Evolutionary conservation across 768 basidiomycete species (phyloP).

Genomic region (Hebeloma cylindrosporum): DNA sequence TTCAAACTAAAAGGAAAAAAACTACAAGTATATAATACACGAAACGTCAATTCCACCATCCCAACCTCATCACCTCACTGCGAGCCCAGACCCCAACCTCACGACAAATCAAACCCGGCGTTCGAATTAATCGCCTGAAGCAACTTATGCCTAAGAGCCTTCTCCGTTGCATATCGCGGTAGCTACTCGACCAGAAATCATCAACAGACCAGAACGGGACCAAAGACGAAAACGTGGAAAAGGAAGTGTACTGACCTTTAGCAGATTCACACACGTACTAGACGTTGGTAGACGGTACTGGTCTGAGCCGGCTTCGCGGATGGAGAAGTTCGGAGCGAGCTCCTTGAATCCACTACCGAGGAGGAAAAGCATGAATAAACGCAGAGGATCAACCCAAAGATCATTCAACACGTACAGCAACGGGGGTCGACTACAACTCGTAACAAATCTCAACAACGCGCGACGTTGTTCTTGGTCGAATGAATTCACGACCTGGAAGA

Average conservation of each 20-base stretch:
- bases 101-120: constrained; percentile 94
- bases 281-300: constrained; percentile 68
- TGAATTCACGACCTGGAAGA: constrained; percentile 63
- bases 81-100: too few relatives aligned
- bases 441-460: constrained; percentile 84
- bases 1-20: too few relatives aligned
- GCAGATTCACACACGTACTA: constrained; percentile 88
- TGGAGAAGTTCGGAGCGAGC: constrained; percentile 84
- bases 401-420: constrained; percentile 78
- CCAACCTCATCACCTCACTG: too few relatives aligned
- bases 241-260: constrained; percentile 58
- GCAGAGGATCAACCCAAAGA: too few relatives aligned
- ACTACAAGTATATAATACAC: not conserved
- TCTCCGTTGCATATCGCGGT: constrained; percentile 66
- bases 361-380: too few relatives aligned
- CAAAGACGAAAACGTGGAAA: not conserved
- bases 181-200: constrained; percentile 43
- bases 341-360: constrained; percentile 84
- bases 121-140: constrained; percentile 84
- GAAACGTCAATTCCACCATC: too few relatives aligned
- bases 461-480: constrained; percentile 82
- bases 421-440: constrained; percentile 88
- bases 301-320: constrained; percentile 79
- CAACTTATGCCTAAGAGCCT: constrained; percentile 69
- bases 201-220: not conserved